Conservation (phyloP, 495 filamentous ascomycete genomes). For the Penicillium odoratum region DNA sequence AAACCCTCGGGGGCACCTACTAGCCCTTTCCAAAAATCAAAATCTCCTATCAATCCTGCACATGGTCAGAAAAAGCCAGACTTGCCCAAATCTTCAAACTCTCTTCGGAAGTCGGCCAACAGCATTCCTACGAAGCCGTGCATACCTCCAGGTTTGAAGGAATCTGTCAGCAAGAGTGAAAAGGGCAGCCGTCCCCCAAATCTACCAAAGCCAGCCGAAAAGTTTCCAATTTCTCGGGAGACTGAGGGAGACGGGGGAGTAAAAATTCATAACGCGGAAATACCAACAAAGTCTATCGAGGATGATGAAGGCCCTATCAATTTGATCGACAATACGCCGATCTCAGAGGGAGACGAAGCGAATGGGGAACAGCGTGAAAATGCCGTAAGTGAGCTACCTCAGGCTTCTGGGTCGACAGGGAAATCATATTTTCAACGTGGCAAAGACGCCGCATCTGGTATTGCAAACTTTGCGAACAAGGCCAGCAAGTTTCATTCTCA, state of each 20-base stretch:
- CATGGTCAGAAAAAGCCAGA: neutral
- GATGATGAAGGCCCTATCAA: neutral
- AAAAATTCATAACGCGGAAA: neutral
- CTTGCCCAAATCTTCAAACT: neutral
- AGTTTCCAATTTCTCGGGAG: neutral
- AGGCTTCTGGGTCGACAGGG: neutral
- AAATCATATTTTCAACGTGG: constrained; percentile 7
- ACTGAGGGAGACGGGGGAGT: neutral
- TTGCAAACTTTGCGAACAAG: constrained; percentile 3
- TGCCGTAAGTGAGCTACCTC: neutral
- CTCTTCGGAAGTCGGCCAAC: neutral
- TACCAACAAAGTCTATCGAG: neutral
- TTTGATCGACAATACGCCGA: neutral
- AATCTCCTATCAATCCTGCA: neutral
- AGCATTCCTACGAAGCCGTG: neutral
- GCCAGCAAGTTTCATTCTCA: constrained; percentile 4
- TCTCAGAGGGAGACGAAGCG: neutral
- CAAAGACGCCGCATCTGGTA: constrained; percentile 6
- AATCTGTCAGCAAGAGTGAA: neutral
- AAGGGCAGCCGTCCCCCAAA: neutral
- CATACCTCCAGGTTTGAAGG: neutral
- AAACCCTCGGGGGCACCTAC: neutral
- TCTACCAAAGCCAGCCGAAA: neutral
- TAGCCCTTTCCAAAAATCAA: neutral
- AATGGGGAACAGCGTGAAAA: neutral